These are phyloP conservation scores for Plasmodium sp. DNA, from an alignment of 169 alveolate genomes.

Conservation along the genomic window DNA sequence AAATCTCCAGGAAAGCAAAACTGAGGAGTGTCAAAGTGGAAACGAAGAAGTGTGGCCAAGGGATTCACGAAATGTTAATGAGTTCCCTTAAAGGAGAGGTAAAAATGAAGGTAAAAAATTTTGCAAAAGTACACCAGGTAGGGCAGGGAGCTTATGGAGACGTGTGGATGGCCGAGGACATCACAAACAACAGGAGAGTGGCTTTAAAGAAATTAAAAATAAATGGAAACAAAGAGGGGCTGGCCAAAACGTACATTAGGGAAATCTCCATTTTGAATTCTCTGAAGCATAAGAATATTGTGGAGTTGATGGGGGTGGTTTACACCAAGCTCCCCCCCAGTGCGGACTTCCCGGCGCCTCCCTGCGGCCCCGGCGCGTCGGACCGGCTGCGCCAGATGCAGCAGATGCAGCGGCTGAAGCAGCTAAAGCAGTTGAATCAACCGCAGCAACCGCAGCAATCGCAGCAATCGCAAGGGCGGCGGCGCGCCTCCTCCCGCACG, in stretches of 20 bases:
- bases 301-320: slow-evolving; percentile 85
- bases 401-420: neutral
- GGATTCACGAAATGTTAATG: slow-evolving; percentile 12
- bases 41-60: neutral
- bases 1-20: neutral
- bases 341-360: neutral
- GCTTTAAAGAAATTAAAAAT: slow-evolving; percentile 89
- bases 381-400: neutral
- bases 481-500: neutral
- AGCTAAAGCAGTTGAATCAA: neutral
- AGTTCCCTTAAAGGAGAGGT: slow-evolving; percentile 46
- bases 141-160: slow-evolving; percentile 95
- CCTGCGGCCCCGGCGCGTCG: neutral
- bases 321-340: slow-evolving; percentile 77
- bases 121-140: slow-evolving; percentile 89
- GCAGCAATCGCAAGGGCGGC: neutral
- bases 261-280: slow-evolving; percentile 88
- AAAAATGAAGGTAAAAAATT: slow-evolving; percentile 74
- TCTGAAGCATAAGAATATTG: slow-evolving; percentile 87
- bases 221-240: slow-evolving; percentile 90
- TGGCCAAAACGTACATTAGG: slow-evolving; percentile 91
- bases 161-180: slow-evolving; percentile 93
- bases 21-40: neutral
- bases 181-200: slow-evolving; percentile 83
- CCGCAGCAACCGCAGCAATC: no score